Conservation (phyloP, 805 yeast genomes). For the Candida awuae region DNA sequence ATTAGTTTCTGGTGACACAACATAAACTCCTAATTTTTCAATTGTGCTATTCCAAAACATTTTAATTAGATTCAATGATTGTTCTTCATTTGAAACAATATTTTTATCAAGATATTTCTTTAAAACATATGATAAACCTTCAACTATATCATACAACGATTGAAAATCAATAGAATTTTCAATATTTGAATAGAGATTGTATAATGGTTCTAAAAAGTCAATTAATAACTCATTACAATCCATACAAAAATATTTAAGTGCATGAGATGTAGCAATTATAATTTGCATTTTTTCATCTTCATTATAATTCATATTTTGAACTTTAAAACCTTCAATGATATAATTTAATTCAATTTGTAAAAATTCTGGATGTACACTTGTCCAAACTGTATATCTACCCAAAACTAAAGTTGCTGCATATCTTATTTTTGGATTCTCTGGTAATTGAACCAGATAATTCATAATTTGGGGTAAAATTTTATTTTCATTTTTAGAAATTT, state of each 20-base stretch:
- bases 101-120: slow-evolving; percentile 29
- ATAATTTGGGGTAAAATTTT: slow-evolving; percentile 69
- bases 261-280: slow-evolving; percentile 81
- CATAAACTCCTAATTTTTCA: slow-evolving; percentile 32
- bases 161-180: slow-evolving; percentile 50
- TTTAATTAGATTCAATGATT: slow-evolving; percentile 42
- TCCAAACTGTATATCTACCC: slow-evolving; percentile 97
- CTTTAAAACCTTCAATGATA: slow-evolving; percentile 63
- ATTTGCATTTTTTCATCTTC: slow-evolving; percentile 34
- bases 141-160: slow-evolving; percentile 71
- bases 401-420: slow-evolving; percentile 89
- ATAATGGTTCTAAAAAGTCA: slow-evolving; percentile 64
- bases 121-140: slow-evolving; percentile 83
- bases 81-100: slow-evolving; percentile 33
- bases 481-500: slow-evolving; percentile 57
- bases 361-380: slow-evolving; percentile 73
- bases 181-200: slow-evolving; percentile 58
- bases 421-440: slow-evolving; percentile 79
- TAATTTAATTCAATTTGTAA: slow-evolving; percentile 78
- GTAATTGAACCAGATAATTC: slow-evolving; percentile 59
- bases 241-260: slow-evolving; percentile 88
- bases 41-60: slow-evolving; percentile 65
- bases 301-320: slow-evolving; percentile 12
- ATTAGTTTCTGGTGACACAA: slow-evolving; percentile 9
- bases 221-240: slow-evolving; percentile 71